Conservation (phyloP, 2,329 filamentous ascomycete genomes). For the Biscogniauxia marginata region DNA sequence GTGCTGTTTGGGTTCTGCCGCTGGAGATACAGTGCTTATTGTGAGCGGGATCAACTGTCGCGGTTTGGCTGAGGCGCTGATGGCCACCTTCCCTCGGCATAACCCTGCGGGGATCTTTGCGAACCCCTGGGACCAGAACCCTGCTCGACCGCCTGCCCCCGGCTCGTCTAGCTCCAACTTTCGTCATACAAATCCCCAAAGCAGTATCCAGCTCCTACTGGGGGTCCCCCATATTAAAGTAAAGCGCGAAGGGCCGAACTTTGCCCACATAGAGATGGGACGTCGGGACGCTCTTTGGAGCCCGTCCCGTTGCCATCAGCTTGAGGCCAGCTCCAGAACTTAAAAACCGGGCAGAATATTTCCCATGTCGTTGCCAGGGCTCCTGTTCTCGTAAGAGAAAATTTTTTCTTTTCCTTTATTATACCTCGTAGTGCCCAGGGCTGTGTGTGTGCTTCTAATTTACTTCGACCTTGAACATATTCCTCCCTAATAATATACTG, state of each 20-base stretch:
- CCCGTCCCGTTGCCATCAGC: not conserved
- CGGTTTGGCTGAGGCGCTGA: too few relatives aligned
- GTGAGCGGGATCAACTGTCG: too few relatives aligned
- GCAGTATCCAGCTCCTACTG: not conserved
- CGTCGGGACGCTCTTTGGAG: not conserved
- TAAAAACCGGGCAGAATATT: not conserved
- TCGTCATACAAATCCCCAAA: not conserved
- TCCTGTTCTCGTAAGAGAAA: not conserved
- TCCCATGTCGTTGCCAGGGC: not conserved
- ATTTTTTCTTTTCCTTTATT: not conserved
- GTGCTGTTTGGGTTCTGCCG: not conserved
- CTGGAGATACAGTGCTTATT: not conserved
- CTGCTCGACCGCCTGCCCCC: not conserved
- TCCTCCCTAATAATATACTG: not conserved
- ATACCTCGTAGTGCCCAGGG: not conserved
- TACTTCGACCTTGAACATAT: not conserved
- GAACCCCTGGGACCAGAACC: not conserved
- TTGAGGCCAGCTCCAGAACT: not conserved
- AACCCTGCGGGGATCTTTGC: not conserved
- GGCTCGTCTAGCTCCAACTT: not conserved
- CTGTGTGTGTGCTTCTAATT: not conserved
- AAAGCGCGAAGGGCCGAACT: not conserved
- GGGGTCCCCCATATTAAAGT: not conserved
- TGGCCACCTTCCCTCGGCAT: not conserved
- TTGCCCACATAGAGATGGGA: not conserved